Evolutionary conservation across 805 yeast genomes (phyloP).

Genomic region (Yamadazyma philogaea): DNA sequence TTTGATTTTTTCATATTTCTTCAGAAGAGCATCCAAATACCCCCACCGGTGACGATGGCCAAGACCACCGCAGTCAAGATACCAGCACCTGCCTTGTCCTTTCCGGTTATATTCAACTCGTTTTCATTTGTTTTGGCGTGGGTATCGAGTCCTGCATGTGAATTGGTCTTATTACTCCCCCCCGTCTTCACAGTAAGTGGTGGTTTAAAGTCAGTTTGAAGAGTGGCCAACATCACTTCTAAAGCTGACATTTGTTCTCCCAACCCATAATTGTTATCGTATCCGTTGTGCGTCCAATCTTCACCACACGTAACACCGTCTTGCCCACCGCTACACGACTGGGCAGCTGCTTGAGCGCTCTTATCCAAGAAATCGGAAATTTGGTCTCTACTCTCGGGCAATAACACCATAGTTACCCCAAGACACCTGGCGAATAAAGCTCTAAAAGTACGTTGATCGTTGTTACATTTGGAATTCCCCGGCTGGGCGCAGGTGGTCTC

Average conservation of each 20-base stretch:
- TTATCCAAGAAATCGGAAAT: constrained; percentile 41
- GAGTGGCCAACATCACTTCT: constrained; percentile 50
- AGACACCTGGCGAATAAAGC: constrained; percentile 65
- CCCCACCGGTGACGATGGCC: constrained; percentile 57
- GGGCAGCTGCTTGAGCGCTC: constrained; percentile 71
- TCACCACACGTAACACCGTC: constrained; percentile 87
- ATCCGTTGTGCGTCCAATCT: constrained; percentile 58
- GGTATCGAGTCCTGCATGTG: constrained; percentile 36
- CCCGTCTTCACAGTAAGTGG: constrained; percentile 37
- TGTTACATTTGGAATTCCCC: constrained; percentile 50
- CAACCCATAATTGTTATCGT: constrained; percentile 71
- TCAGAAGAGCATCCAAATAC: constrained; percentile 74
- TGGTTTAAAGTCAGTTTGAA: constrained; percentile 22
- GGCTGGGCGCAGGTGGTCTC: constrained; percentile 58
- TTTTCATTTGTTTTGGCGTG: constrained; percentile 38
- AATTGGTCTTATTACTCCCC: constrained; percentile 32
- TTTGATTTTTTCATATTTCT: background rate
- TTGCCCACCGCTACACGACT: constrained; percentile 75
- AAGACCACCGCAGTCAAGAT: constrained; percentile 75
- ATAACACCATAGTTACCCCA: constrained; percentile 54
- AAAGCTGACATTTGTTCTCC: constrained; percentile 84
- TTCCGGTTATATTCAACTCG: constrained; percentile 47
- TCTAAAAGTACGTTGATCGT: constrained; percentile 73
- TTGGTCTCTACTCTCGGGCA: constrained; percentile 44
- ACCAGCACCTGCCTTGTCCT: constrained; percentile 90